A percentile compares a stretch with the other conserved stretches of the same genome.
phyloP scores from a whole-genome alignment of 306 rosid genomes.

The Medicago lupulina region DNA sequence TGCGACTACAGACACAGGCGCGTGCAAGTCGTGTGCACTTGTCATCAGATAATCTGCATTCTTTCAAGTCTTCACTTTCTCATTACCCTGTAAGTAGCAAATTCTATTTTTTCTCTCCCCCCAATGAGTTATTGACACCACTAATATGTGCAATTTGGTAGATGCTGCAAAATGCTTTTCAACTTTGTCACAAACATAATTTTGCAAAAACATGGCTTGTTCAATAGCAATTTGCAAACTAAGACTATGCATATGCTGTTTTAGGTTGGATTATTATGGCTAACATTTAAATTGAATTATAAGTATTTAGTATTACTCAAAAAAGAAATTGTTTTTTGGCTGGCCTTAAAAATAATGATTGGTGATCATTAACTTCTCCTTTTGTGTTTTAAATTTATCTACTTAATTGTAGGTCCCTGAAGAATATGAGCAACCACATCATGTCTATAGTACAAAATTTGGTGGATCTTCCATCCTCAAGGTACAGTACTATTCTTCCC shows the following conservation, averaged over 20 bases:
- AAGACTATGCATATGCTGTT: background rate
- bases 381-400: background rate
- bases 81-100: constrained; percentile 56
- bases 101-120: background rate
- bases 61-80: constrained; percentile 62
- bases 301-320: background rate
- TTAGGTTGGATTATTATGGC: constrained; percentile 18
- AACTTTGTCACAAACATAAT: too few relatives aligned
- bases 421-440: constrained; percentile 48
- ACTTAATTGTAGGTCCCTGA: constrained; percentile 61
- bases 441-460: constrained; percentile 54
- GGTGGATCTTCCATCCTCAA: constrained; percentile 74
- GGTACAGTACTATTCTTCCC: constrained; percentile 49
- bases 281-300: constrained; percentile 30
- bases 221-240: too few relatives aligned
- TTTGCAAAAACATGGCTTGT: background rate
- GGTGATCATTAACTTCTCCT: constrained; percentile 10
- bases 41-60: constrained; percentile 49
- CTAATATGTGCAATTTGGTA: too few relatives aligned
- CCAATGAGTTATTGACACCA: too few relatives aligned
- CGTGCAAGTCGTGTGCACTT: constrained; percentile 69
- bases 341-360: background rate
- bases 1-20: constrained; percentile 77
- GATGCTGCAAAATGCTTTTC: too few relatives aligned
- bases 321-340: too few relatives aligned